phyloP scores from a whole-genome alignment of 2,329 filamentous ascomycete genomes.

The Xenoacremonium recifei region DNA sequence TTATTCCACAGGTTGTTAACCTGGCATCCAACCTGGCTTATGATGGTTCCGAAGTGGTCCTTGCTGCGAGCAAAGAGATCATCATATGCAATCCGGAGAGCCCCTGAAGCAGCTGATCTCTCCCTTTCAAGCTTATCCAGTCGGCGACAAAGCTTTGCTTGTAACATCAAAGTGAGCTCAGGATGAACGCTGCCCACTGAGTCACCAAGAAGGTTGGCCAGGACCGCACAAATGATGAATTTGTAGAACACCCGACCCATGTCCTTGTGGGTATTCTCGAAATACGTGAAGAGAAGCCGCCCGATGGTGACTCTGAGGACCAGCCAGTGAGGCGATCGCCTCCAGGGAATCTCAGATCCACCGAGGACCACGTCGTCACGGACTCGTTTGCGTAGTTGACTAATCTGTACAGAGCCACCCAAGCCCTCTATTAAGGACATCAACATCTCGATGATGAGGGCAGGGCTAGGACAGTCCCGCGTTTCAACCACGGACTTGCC shows the following conservation, averaged over 20 bases:
- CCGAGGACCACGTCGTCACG: constrained; percentile 60
- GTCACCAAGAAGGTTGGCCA: constrained; percentile 47
- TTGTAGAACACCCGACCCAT: constrained; percentile 53
- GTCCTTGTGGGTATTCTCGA: constrained; percentile 30
- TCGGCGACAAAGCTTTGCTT: constrained; percentile 54
- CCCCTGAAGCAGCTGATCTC: background rate
- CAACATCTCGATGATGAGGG: constrained; percentile 58
- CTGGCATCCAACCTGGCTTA: constrained; percentile 16
- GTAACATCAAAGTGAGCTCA: constrained; percentile 18
- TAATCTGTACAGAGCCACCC: constrained; percentile 38
- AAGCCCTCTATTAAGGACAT: constrained; percentile 58
- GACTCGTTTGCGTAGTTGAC: constrained; percentile 53
- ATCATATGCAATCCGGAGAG: constrained; percentile 2
- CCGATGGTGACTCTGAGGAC: constrained; percentile 57
- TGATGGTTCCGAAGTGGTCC: background rate
- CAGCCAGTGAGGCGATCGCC: constrained; percentile 61
- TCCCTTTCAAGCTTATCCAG: constrained; percentile 54
- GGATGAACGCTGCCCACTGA: constrained; percentile 10
- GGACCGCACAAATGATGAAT: constrained; percentile 48
- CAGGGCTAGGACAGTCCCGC: constrained; percentile 57
- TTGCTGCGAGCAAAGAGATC: constrained; percentile 2
- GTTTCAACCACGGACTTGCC: constrained; percentile 46
- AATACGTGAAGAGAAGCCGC: constrained; percentile 45
- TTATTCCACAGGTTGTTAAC: constrained; percentile 37
- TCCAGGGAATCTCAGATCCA: constrained; percentile 54